A percentile compares a stretch with the other conserved stretches of the same genome.
These are phyloP conservation scores for Raffaelea arxii DNA, from an alignment of 2,329 filamentous ascomycete genomes.

Conservation along the genomic window DNA sequence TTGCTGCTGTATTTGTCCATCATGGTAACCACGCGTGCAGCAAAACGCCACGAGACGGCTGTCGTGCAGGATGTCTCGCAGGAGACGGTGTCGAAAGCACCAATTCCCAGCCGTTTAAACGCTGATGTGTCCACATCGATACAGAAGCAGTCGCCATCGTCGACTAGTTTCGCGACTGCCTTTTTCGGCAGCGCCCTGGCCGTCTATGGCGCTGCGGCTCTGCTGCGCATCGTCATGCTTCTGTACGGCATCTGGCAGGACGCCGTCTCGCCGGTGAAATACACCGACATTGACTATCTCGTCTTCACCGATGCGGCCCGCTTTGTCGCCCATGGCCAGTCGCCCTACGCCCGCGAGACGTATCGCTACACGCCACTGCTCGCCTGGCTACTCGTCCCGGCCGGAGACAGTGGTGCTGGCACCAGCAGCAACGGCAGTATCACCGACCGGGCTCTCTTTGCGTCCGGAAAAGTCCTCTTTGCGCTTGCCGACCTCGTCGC, in stretches of 20 bases:
- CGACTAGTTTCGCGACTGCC: constrained; percentile 10
- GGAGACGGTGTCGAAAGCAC: no score
- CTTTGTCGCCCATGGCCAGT: constrained; percentile 51
- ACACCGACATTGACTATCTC: constrained; percentile 97
- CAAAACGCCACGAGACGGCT: no score
- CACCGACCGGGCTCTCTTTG: constrained; percentile 48
- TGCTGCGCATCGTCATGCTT: constrained; percentile 64
- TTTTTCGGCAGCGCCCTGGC: constrained; percentile 30
- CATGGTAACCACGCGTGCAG: no score
- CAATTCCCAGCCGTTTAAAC: no score
- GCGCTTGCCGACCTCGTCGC: constrained; percentile 74
- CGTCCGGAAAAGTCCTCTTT: constrained; percentile 81
- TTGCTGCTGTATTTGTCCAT: no score
- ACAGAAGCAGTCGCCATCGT: neutral
- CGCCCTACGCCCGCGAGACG: constrained; percentile 82
- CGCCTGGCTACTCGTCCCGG: constrained; percentile 83
- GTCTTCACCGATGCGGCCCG: constrained; percentile 95
- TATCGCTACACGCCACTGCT: constrained; percentile 95
- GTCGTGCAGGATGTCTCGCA: no score
- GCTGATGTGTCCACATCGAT: no score
- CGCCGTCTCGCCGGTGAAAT: constrained; percentile 83
- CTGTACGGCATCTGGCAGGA: constrained; percentile 91
- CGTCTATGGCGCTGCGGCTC: constrained; percentile 46
- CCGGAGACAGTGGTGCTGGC: constrained; percentile 45
- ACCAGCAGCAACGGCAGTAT: constrained; percentile 16